These are phyloP conservation scores for Fusarium papillatum DNA, from an alignment of 2,329 filamentous ascomycete species.

Conservation along the genomic window DNA sequence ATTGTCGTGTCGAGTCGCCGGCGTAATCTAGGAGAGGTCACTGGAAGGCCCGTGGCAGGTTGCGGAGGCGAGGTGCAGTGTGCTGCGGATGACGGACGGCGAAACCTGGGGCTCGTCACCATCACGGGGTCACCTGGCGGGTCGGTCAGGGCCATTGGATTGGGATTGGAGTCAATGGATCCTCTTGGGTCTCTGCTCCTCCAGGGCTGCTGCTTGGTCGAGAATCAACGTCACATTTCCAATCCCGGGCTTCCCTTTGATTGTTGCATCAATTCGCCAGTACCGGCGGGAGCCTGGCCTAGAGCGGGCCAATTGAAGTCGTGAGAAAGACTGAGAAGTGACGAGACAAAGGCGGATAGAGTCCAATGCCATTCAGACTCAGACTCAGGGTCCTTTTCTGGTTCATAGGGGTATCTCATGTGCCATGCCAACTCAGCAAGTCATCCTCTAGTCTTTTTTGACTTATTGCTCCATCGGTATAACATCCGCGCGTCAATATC, in stretches of 20 bases:
- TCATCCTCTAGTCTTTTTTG: constrained; percentile 23
- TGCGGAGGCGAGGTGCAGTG: constrained; percentile 45
- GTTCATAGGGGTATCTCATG: constrained; percentile 34
- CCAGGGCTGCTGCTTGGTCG: constrained; percentile 15
- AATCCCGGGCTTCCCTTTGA: constrained; percentile 28
- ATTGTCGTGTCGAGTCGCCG: constrained; percentile 10
- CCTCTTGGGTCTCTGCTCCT: constrained; percentile 23
- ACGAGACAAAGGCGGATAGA: constrained; percentile 22
- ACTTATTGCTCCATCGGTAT: constrained; percentile 10
- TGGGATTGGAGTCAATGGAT: constrained; percentile 31
- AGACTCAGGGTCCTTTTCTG: constrained; percentile 21
- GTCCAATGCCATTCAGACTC: constrained; percentile 16
- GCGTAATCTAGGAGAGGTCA: constrained; percentile 34
- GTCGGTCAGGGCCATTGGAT: constrained; percentile 28
- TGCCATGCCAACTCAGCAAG: constrained; percentile 20
- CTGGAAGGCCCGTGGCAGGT: constrained; percentile 37
- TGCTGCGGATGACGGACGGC: constrained; percentile 41
- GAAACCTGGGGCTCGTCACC: constrained; percentile 40
- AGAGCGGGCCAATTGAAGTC: constrained; percentile 36
- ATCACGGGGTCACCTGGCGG: constrained; percentile 42
- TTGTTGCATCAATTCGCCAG: constrained; percentile 37
- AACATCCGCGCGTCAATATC: constrained; percentile 34
- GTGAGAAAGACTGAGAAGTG: constrained; percentile 12
- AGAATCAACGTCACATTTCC: constrained; percentile 35
- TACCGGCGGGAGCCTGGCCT: constrained; percentile 22